Conservation (phyloP, 768 basidiomycete genomes). For the Tulasnella sp. region DNA sequence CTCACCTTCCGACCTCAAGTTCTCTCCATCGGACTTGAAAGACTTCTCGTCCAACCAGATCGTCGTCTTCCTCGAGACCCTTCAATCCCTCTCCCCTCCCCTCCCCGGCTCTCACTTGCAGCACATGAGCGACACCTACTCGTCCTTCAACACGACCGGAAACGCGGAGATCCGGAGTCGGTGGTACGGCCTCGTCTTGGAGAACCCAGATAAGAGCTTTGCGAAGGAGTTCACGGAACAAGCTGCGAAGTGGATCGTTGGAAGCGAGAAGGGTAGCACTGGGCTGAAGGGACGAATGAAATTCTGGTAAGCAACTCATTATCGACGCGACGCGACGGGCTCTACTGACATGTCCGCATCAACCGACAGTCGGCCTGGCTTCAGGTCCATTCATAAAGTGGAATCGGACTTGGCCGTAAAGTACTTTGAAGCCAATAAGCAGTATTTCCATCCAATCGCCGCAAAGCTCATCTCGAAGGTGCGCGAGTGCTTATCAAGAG, state of each 20-base stretch:
- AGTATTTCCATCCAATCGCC: slow-evolving; percentile 66
- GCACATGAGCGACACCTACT: slow-evolving; percentile 46
- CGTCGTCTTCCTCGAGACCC: slow-evolving; percentile 74
- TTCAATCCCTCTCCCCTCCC: slow-evolving; percentile 38
- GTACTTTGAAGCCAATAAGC: slow-evolving; percentile 38
- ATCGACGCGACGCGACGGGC: neutral
- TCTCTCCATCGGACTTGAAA: slow-evolving; percentile 48
- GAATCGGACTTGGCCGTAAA: slow-evolving; percentile 41
- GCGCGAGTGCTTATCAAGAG: neutral
- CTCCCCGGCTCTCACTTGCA: slow-evolving; percentile 49
- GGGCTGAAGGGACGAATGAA: slow-evolving; percentile 70
- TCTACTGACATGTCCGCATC: neutral
- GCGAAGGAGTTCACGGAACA: slow-evolving; percentile 40
- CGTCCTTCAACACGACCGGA: slow-evolving; percentile 35
- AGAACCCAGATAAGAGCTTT: slow-evolving; percentile 25
- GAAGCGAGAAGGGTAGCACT: slow-evolving; percentile 38
- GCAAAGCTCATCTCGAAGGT: slow-evolving; percentile 67
- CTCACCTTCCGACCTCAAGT: slow-evolving; percentile 38
- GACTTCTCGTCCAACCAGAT: slow-evolving; percentile 66
- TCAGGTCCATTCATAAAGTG: slow-evolving; percentile 43
- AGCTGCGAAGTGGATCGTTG: slow-evolving; percentile 60
- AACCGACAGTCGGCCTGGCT: slow-evolving; percentile 36
- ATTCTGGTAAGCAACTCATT: slow-evolving; percentile 37
- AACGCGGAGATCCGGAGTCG: slow-evolving; percentile 72
- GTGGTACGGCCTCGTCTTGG: slow-evolving; percentile 63